Evolutionary conservation across 2,329 filamentous ascomycete genomes (phyloP).

Genomic region (Claviceps paspali): DNA sequence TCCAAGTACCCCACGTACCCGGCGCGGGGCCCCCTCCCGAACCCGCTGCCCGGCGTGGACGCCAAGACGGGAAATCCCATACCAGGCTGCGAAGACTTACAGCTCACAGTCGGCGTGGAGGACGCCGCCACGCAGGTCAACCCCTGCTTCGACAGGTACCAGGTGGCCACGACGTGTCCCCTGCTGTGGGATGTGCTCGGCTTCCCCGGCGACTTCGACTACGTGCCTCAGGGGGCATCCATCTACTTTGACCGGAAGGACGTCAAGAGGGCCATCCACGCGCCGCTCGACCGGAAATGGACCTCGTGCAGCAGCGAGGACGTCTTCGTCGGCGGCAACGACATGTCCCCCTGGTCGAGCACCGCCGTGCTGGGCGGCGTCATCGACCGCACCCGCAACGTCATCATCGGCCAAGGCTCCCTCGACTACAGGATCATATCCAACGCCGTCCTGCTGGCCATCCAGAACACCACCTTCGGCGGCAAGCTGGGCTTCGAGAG

Average conservation of each 20-base stretch:
- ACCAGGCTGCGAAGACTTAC: slow-evolving; percentile 28
- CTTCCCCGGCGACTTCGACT: slow-evolving; percentile 49
- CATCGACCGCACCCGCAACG: slow-evolving; percentile 55
- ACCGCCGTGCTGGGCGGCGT: slow-evolving; percentile 39
- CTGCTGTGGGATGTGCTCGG: slow-evolving; percentile 55
- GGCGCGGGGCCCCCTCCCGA: slow-evolving; percentile 29
- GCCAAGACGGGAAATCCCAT: slow-evolving; percentile 19
- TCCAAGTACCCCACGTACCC: slow-evolving; percentile 50
- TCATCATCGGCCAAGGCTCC: slow-evolving; percentile 58
- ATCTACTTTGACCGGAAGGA: slow-evolving; percentile 57
- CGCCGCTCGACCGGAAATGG: slow-evolving; percentile 35
- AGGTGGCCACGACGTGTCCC: slow-evolving; percentile 55
- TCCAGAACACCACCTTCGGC: slow-evolving; percentile 72
- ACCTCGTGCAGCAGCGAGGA: slow-evolving; percentile 32
- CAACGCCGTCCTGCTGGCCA: slow-evolving; percentile 53
- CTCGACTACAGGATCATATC: slow-evolving; percentile 52
- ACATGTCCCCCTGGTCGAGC: slow-evolving; percentile 3
- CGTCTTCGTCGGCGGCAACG: slow-evolving; percentile 22
- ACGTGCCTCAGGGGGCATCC: slow-evolving; percentile 37
- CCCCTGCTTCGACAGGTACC: slow-evolving; percentile 63
- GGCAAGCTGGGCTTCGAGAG: slow-evolving; percentile 52
- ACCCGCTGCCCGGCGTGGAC: slow-evolving; percentile 6
- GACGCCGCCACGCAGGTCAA: slow-evolving; percentile 43
- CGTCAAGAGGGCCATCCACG: slow-evolving; percentile 54
- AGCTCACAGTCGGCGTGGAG: slow-evolving; percentile 38